Evolutionary conservation across 371 early-diverging fungal genomes (phyloP).

Genomic region (Mucor indicus): DNA sequence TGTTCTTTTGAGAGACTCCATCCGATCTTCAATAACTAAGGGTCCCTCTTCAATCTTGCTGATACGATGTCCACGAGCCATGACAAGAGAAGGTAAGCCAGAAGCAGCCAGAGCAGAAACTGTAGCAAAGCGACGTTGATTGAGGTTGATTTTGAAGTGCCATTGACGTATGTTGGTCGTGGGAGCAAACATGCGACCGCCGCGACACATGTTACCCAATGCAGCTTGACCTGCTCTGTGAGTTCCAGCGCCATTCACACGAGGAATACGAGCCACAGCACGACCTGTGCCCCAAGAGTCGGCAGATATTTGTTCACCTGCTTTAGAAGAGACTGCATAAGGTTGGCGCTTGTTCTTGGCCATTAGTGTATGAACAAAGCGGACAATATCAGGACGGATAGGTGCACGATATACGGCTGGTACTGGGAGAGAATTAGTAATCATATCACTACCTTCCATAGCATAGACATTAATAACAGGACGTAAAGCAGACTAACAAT

Average conservation of each 20-base stretch:
- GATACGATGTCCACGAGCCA: constrained; percentile 99
- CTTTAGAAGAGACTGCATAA: constrained; percentile 81
- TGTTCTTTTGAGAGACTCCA: constrained; percentile 91
- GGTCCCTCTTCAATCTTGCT: constrained; percentile 96
- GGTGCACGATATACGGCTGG: constrained; percentile 98
- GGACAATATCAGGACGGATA: constrained; percentile 97
- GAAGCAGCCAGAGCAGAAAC: constrained; percentile 99
- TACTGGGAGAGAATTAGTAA: constrained; percentile 75
- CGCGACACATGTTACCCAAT: constrained; percentile 55
- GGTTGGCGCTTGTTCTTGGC: constrained; percentile 32
- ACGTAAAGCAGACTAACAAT: constrained; percentile 52
- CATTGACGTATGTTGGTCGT: constrained; percentile 99
- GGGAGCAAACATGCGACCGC: constrained; percentile 99
- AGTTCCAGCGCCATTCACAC: constrained; percentile 98
- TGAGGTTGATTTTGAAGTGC: constrained; percentile 98
- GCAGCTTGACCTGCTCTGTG: constrained; percentile 99
- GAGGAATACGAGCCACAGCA: constrained; percentile 99
- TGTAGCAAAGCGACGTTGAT: constrained; percentile 98
- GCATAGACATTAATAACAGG: constrained; percentile 93
- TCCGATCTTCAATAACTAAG: constrained; percentile 86
- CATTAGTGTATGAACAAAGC: constrained; percentile 95
- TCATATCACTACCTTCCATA: constrained; percentile 65
- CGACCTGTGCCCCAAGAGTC: constrained; percentile 99
- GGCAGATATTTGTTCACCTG: constrained; percentile 99
- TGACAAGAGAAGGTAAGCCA: constrained; percentile 93